Evolutionary conservation across 805 yeast species (phyloP), one percentile per base, ranked within the genome.

Genomic region (Candida dajiaensis): DNA sequence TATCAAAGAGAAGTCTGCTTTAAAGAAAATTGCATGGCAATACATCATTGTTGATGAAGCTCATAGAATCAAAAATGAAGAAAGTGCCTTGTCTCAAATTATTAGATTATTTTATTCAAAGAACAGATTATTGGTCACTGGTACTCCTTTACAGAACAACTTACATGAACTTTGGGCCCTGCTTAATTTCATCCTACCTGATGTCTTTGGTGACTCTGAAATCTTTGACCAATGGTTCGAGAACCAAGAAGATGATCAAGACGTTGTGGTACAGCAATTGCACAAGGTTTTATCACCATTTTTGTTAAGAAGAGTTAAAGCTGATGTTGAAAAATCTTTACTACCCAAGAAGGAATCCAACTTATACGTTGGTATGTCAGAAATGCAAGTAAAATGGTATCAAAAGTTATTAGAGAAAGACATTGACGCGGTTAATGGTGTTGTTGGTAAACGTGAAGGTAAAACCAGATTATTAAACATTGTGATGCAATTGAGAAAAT

Each of bases 111-210:
- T 92, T 62, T 85, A 86, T 62, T 88, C 97, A 16, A 79, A 82
- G 48, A 88, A 88, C 63, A 73, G 99, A 50, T 68, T 92, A 40
- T 70, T 92, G 48, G 89, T 92, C 50, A 92, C 99, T 0, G 99
- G 99, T 53, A 92, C 99, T 0, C 99, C 99, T 0, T 68, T 92
- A 44, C 99, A 92, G 60, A 92, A 92, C 63, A 94, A 94, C 54
- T 69, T 92, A 46, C 99, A 94, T 66, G 99, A 94, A 66, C 72
- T 92, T 45, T 92, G 99, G 99, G 97, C 98, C 0, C 72, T 92
- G 44, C 70, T 92, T 48, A 94, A 92, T 64, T 92, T 90, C 65
- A 66, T 92, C 29, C 68, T 92, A 21, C 98, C 99, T 0, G 98
- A 94, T 69, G 95, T 92, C 10, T 94, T 92, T 67, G 90, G 96